A percentile compares a stretch with the other conserved stretches of the same genome.
Conservation (phyloP, 306 rosid species). For the Rosa chinensis region DNA sequence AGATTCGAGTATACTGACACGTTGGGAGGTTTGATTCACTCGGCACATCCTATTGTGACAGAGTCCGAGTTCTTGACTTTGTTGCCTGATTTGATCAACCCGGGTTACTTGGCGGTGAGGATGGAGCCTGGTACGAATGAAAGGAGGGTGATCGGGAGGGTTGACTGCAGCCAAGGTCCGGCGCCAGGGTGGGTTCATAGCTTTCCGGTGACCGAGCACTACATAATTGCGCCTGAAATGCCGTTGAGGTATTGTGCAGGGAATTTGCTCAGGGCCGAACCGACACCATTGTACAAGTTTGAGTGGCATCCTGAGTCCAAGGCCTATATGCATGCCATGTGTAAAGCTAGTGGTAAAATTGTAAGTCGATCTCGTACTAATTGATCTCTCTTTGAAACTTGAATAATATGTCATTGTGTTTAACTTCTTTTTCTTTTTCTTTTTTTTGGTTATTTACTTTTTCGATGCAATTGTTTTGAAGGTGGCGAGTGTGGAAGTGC, state of each 20-base stretch:
- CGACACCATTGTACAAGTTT: slow-evolving; percentile 85
- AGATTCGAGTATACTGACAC: slow-evolving; percentile 75
- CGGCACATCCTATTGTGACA: slow-evolving; percentile 91
- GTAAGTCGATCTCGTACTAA: slow-evolving; percentile 35
- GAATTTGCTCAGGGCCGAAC: slow-evolving; percentile 85
- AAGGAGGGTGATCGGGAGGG: slow-evolving; percentile 73
- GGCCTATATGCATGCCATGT: slow-evolving; percentile 76
- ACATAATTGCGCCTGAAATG: slow-evolving; percentile 84
- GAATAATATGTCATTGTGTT: neutral
- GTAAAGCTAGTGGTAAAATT: slow-evolving; percentile 74
- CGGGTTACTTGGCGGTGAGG: slow-evolving; percentile 73
- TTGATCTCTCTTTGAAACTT: neutral
- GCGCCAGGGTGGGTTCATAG: slow-evolving; percentile 96
- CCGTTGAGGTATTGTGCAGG: slow-evolving; percentile 75
- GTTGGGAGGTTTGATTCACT: slow-evolving; percentile 80
- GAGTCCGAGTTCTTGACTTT: slow-evolving; percentile 69
- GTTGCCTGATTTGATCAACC: slow-evolving; percentile 72
- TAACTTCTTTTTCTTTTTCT: neutral
- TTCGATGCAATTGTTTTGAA: slow-evolving; percentile 4
- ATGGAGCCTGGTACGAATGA: slow-evolving; percentile 80
- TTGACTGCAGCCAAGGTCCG: slow-evolving; percentile 61
- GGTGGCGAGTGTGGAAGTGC: slow-evolving; percentile 93
- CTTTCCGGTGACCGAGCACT: slow-evolving; percentile 76
- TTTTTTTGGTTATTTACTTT: neutral
- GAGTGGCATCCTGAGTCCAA: slow-evolving; percentile 81